phyloP scores from a whole-genome alignment of 1,284 basidiomycete genomes.

The Ustilago nuda region DNA sequence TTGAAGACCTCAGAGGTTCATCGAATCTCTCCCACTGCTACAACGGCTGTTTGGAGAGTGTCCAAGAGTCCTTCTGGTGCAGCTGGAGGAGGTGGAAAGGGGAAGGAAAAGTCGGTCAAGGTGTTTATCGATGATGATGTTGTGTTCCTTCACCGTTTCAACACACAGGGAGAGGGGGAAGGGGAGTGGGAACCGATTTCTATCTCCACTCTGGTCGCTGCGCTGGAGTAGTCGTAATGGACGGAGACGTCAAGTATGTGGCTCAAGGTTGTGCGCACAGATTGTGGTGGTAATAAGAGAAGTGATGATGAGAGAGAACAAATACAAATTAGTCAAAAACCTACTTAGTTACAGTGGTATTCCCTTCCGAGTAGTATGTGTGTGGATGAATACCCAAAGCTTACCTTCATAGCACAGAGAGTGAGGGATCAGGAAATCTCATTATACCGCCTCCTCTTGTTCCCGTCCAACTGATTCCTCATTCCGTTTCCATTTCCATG shows the following conservation, averaged over 20 bases:
- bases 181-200: conserved; percentile 71
- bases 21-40: conserved; percentile 80
- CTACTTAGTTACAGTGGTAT: too few relatives aligned
- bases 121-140: conserved; percentile 88
- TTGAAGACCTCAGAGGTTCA: conserved; percentile 85
- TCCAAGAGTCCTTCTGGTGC: neutral
- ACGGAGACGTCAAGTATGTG: neutral
- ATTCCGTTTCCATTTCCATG: conserved; percentile 1
- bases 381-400: neutral
- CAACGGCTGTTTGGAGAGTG: conserved; percentile 78
- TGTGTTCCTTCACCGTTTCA: conserved; percentile 11
- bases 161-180: neutral
- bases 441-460: conserved; percentile 18
- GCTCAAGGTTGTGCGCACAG: neutral
- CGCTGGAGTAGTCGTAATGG: conserved; percentile 73
- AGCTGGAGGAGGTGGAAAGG: neutral
- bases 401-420: neutral
- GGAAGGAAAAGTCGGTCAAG: conserved; percentile 69
- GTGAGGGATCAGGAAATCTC: conserved; percentile 68
- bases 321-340: neutral
- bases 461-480: neutral
- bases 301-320: neutral
- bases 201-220: conserved; percentile 89
- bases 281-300: neutral
- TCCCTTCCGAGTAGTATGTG: neutral